Evolutionary conservation across 495 filamentous ascomycete species (phyloP).

Genomic region (Penicillium ucsense): DNA sequence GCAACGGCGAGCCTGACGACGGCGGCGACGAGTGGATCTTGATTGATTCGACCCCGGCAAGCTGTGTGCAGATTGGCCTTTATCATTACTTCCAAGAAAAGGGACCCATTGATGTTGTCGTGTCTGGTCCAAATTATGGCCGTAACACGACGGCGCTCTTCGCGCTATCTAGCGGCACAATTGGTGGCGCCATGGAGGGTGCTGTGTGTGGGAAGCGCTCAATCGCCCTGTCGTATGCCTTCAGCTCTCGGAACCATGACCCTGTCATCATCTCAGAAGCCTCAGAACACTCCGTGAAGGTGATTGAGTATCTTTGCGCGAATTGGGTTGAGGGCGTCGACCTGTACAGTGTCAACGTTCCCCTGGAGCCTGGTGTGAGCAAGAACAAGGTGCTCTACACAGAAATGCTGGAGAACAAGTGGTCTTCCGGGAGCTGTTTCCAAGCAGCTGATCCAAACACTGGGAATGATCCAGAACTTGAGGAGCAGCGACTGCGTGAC

Average conservation of each 20-base stretch:
- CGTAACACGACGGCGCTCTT: slow-evolving; percentile 90
- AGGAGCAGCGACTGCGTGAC: slow-evolving; percentile 58
- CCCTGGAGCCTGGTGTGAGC: slow-evolving; percentile 60
- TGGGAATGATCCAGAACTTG: slow-evolving; percentile 29
- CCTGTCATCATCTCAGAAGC: slow-evolving; percentile 67
- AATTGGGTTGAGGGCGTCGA: slow-evolving; percentile 72
- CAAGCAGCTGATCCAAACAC: slow-evolving; percentile 47
- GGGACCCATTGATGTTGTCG: slow-evolving; percentile 72
- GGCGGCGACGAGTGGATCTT: slow-evolving; percentile 83
- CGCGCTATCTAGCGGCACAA: slow-evolving; percentile 76
- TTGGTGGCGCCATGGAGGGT: slow-evolving; percentile 87
- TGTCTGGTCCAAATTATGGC: slow-evolving; percentile 91
- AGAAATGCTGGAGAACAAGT: slow-evolving; percentile 77
- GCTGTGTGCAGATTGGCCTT: slow-evolving; percentile 81
- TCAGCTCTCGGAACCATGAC: slow-evolving; percentile 72
- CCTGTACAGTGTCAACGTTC: slow-evolving; percentile 82
- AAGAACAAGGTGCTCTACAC: slow-evolving; percentile 66
- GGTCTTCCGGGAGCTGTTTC: slow-evolving; percentile 76
- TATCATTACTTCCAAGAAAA: slow-evolving; percentile 76
- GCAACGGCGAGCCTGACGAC: slow-evolving; percentile 52
- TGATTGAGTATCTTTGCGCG: slow-evolving; percentile 66
- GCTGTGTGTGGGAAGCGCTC: slow-evolving; percentile 69
- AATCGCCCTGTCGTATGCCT: slow-evolving; percentile 82
- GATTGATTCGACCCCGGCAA: slow-evolving; percentile 79
- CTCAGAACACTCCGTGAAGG: slow-evolving; percentile 52